Percentiles rank a stretch among this genome's conserved stretches.
These are phyloP conservation scores for Backusella macrospora DNA, from an alignment of 192 early-diverging fungal genomes.

Conservation along the genomic window DNA sequence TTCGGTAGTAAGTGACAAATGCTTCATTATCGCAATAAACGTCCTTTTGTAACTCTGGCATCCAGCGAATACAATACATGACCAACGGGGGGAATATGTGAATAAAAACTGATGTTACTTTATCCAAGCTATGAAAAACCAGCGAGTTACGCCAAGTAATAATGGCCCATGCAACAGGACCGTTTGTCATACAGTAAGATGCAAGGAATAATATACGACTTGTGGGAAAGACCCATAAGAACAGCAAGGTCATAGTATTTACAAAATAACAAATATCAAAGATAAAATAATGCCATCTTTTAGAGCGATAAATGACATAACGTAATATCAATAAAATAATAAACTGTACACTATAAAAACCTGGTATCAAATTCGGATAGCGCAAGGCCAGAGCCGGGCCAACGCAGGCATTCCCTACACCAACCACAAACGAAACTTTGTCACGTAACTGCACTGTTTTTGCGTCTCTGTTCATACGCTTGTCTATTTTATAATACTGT, in stretches of 20 bases:
- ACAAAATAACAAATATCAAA: conserved; percentile 66
- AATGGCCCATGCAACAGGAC: conserved; percentile 69
- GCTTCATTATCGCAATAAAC: conserved; percentile 15
- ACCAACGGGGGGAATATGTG: conserved; percentile 66
- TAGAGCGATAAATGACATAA: conserved; percentile 56
- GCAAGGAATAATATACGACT: conserved; percentile 44
- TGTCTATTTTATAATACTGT: conserved; percentile 32
- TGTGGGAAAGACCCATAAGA: conserved; percentile 52
- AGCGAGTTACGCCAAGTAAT: conserved; percentile 61
- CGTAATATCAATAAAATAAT: conserved; percentile 47
- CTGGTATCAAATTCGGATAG: conserved; percentile 57
- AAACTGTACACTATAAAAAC: conserved; percentile 55
- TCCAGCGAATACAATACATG: conserved; percentile 62
- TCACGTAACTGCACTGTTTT: conserved; percentile 56
- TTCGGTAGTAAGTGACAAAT: conserved; percentile 36
- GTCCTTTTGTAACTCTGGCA: conserved; percentile 36
- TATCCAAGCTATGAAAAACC: conserved; percentile 68
- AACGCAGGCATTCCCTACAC: conserved; percentile 66
- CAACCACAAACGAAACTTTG: conserved; percentile 68
- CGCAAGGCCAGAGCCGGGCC: conserved; percentile 53
- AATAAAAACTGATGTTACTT: conserved; percentile 66
- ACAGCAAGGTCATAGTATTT: conserved; percentile 57
- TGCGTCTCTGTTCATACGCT: conserved; percentile 40
- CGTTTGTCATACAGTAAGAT: conserved; percentile 41
- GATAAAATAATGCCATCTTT: conserved; percentile 63